Base-by-base conservation (phyloP, 108 stramenopile genomes). In the Nitzschia palea region DNA sequence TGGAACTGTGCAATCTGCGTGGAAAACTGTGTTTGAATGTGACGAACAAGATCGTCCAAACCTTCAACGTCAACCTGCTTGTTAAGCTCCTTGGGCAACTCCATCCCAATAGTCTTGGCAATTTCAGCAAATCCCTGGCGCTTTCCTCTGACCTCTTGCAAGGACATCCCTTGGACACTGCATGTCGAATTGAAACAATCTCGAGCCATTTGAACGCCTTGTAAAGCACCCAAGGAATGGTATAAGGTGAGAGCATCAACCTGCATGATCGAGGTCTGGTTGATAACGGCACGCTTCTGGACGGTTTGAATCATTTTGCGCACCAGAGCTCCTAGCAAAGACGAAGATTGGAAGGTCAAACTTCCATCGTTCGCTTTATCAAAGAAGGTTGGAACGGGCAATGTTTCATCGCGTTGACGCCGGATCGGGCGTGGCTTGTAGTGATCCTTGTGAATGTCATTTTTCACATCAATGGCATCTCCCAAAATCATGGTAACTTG, bases 241-340 rank as follows among this genome's bases (percentile, higher is more conserved):
- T 74, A 87, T 26, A 87, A 64, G 60, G 77, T 80, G 23, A 34
- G 30, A 8, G 44, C 42, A 47, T 81, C 76, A 6, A 84, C 74
- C 28, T 69, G 42, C 62, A 80, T 58, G 36, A 71, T 70, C 17
- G 22, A 26, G 8, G 37, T 26, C 25, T 53, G 32, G 51, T 55
- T 30, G 5, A 8, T 18, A 26, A 26, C 17, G 18, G 4, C 18
- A 17, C 32, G 37, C 51, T 80, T 82, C 31, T 75, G 44, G 22
- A 86, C 80, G 10, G 82, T 83, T 37, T 79, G 82, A 6, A 61
- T 82, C 78, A 82, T 76, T 65, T 86, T 83, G 29, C 74, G 67
- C 26, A 86, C 71, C 37, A 86, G 44, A 42, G 55, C 66, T 1
- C 76, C 54, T 34, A 87, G 54, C 33, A 54, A 26, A 2, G 34